phyloP scores from a whole-genome alignment of 257 asterid species.

The Leonotis leonurus region DNA sequence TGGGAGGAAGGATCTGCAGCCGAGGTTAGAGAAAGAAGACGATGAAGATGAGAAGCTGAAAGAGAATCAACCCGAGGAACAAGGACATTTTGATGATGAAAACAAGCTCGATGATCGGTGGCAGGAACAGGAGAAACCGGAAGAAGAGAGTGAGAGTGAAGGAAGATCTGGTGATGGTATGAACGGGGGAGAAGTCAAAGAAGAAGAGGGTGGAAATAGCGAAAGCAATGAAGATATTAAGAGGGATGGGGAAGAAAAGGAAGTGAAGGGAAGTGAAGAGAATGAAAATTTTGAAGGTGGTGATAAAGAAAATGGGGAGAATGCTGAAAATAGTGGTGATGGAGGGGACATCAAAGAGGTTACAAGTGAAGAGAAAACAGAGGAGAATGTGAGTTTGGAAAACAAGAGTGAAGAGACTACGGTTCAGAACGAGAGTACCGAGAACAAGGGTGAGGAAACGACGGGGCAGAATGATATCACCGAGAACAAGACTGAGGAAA shows the following conservation, averaged over 20 bases:
- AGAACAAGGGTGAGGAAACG: background rate
- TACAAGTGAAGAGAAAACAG: background rate
- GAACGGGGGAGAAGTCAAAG: constrained; percentile 25
- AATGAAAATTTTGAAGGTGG: constrained; percentile 12
- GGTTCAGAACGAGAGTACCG: background rate
- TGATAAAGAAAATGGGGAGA: constrained; percentile 24
- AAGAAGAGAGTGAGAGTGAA: constrained; percentile 33
- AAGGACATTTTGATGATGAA: constrained; percentile 53
- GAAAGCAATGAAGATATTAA: constrained; percentile 22
- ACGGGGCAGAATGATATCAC: background rate
- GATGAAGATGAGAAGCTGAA: constrained; percentile 33
- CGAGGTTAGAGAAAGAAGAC: constrained; percentile 37
- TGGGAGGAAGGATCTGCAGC: constrained; percentile 77
- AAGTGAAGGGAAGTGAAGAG: constrained; percentile 14
- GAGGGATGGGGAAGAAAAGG: constrained; percentile 25
- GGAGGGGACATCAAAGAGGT: constrained; percentile 13
- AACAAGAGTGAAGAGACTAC: constrained; percentile 7
- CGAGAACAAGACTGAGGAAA: background rate
- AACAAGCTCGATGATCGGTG: too few relatives aligned
- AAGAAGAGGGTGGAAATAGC: constrained; percentile 7
- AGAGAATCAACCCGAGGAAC: constrained; percentile 34
- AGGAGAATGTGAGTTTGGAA: constrained; percentile 8
- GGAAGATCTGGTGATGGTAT: constrained; percentile 21
- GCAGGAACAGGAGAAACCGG: constrained; percentile 31
- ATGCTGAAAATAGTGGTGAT: constrained; percentile 7